phyloP scores from a whole-genome alignment of 1,284 basidiomycete species.

The Malassezia equina region DNA sequence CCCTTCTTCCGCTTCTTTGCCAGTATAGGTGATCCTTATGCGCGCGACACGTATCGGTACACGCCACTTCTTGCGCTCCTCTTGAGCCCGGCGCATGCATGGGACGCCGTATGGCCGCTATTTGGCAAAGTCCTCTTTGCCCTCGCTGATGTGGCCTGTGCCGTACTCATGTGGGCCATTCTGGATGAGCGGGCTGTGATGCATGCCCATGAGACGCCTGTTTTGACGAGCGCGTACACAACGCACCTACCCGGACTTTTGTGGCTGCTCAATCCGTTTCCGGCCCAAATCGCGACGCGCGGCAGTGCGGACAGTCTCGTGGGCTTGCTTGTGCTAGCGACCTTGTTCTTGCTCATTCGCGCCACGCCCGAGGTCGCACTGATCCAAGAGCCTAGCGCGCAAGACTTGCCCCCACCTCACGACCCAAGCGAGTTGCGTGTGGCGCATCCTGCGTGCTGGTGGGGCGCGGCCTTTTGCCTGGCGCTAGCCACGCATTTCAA shows the following conservation, averaged over 20 bases:
- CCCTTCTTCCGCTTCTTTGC: slow-evolving; percentile 31
- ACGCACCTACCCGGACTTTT: slow-evolving; percentile 53
- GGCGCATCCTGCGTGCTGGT: slow-evolving; percentile 1
- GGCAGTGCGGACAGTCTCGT: slow-evolving; percentile 88
- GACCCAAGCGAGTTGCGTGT: slow-evolving; percentile 10
- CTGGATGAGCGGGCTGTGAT: slow-evolving; percentile 46
- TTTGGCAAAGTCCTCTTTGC: slow-evolving; percentile 87
- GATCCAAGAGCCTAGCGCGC: slow-evolving; percentile 15
- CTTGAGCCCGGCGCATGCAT: slow-evolving; percentile 65
- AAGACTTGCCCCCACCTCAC: neutral
- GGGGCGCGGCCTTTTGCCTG: slow-evolving; percentile 26
- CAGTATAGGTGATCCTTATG: slow-evolving; percentile 63
- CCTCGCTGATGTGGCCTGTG: slow-evolving; percentile 71
- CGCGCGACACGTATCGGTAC: slow-evolving; percentile 88
- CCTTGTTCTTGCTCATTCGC: slow-evolving; percentile 51
- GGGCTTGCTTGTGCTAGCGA: slow-evolving; percentile 66
- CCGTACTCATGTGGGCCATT: slow-evolving; percentile 64
- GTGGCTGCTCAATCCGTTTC: slow-evolving; percentile 81
- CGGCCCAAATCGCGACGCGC: slow-evolving; percentile 88
- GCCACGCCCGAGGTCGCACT: slow-evolving; percentile 28
- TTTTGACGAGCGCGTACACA: neutral
- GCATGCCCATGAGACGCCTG: slow-evolving; percentile 2
- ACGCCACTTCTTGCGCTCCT: slow-evolving; percentile 81
- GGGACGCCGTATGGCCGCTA: slow-evolving; percentile 46
- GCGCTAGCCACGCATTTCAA: slow-evolving; percentile 41